Conservation (phyloP, 176 grass and related monocot species). For the Phoenix dactylifera region DNA sequence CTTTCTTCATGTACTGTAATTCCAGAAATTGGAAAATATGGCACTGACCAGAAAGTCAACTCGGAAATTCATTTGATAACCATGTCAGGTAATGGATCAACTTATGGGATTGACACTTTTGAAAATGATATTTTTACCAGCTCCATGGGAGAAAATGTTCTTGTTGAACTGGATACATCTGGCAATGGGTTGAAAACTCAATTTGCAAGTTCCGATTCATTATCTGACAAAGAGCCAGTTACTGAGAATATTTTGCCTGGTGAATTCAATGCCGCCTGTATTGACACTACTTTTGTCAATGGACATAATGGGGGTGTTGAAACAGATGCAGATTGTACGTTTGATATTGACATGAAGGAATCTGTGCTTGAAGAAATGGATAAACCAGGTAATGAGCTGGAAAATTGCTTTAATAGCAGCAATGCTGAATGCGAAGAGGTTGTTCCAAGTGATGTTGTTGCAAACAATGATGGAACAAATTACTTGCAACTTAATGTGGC, state of each 20-base stretch:
- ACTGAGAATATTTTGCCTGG: conserved; percentile 20
- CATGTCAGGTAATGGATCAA: conserved; percentile 25
- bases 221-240: conserved; percentile 21
- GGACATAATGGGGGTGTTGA: conserved; percentile 26
- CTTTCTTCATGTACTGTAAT: conserved; percentile 13
- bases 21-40: conserved; percentile 35
- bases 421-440: conserved; percentile 14
- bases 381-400: conserved; percentile 29
- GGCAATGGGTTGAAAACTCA: conserved; percentile 27
- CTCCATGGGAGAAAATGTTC: conserved; percentile 21
- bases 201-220: conserved; percentile 15
- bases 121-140: conserved; percentile 20
- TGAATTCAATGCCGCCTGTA: conserved; percentile 23
- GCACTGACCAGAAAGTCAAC: conserved; percentile 20
- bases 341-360: conserved; percentile 77
- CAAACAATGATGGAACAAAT: conserved; percentile 31
- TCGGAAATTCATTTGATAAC: conserved; percentile 9
- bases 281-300: conserved; percentile 30
- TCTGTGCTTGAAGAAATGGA: conserved; percentile 39
- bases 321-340: conserved; percentile 37
- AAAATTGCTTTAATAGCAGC: conserved; percentile 33
- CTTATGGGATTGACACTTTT: conserved; percentile 17
- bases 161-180: conserved; percentile 30
- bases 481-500: conserved; percentile 37
- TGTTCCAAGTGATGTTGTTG: conserved; percentile 22